Base-by-base conservation (phyloP, 2,329 filamentous ascomycete genomes). In the Boeremia exigua region DNA sequence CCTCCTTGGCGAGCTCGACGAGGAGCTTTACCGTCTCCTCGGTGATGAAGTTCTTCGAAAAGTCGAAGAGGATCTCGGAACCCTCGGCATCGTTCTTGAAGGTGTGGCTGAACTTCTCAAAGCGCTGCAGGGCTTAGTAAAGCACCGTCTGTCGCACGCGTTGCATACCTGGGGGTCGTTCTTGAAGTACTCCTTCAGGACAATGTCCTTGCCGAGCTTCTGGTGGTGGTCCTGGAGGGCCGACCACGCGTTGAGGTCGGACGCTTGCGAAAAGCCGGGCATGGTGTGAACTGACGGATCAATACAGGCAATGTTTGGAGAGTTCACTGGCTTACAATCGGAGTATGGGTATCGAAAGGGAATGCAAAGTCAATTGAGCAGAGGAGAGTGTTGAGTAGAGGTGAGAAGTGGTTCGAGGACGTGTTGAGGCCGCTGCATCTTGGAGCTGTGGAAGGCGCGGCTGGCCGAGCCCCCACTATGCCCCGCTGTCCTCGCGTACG, bases 41-140 rank as follows among this genome's bases (percentile, higher is more conserved):
- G 60, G 90, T 95, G 70, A 98, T 78, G 79, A 99, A 93, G 86
- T 99, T 99, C 87, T 99, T 99, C 82, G 90, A 95, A 81, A 96
- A 99, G 80, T 99, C 95, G 79, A 98, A 99, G 62, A 99, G 86
- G 71, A 96, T 95, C 64, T 97, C 92, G 67, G 87, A 88, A 71
- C 84, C 84, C 72, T 96, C 91, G 66, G 90, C 88, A 48, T 85
- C 77, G 78, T 91, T 93, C 69, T 85, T 81, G 79, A 98, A 96
- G 72, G 86, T 91, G 76, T 88, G 90, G 75, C 88, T 90, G 82
- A 96, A 93, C 80, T 95, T 96, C 72, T 88, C 80, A 82, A 97
- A 98, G 61, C 95, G 92, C 74, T 90, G 77, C 27, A 34, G 17
- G 10, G 38, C 15, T 68, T 43, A 68, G 64, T 39, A 14, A 25